Base-by-base conservation (phyloP, 345 rosid species). In the Tarenaya hassleriana region DNA sequence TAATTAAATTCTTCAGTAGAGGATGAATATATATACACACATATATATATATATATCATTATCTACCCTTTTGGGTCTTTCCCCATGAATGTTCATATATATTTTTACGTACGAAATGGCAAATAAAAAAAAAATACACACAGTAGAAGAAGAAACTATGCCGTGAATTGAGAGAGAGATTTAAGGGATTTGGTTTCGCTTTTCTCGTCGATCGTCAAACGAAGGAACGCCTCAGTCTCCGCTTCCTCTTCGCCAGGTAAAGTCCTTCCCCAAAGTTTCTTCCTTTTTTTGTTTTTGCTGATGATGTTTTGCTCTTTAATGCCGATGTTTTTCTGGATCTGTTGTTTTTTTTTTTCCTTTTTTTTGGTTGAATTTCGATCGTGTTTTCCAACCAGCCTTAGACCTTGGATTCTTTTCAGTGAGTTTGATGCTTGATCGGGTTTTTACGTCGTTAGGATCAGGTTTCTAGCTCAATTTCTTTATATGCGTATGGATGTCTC, bases 191-290 rank as follows among this genome's bases (percentile, higher is more conserved):
- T 2, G 29, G 52, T 50, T 40, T n/a, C n/a, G n/a, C n/a, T 29
- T 61, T 50, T 42, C 62, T 49, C 69, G 56, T 64, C 47, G 69
- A 64, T 64, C 58, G 69, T 64, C 69, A 64, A 63, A 56, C 15
- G 17, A 41, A 55, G 45, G 42, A n/a, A 47, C 41, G 41, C 29
- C 47, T 43, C 42, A 50, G 54, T 64, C 69, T 44, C 58, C 55
- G 60, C 13, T 46, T 45, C 57, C 34, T 16, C 43, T 20, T 44
- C 29, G 33, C 34, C 32, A 24, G 58, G 39, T 54, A 54, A 1
- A 16, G 15, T n/a, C 0, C 17, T 53, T 35, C 0, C 34, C 46
- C 54, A 8, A 34, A 13, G 43, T 61, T 20, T 61, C 39, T n/a
- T 4, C 31, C 32, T n/a, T n/a, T n/a, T 21, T 46, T 52, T 7